Conservation (phyloP, 2,329 filamentous ascomycete genomes). For the Fusarium luffae region DNA sequence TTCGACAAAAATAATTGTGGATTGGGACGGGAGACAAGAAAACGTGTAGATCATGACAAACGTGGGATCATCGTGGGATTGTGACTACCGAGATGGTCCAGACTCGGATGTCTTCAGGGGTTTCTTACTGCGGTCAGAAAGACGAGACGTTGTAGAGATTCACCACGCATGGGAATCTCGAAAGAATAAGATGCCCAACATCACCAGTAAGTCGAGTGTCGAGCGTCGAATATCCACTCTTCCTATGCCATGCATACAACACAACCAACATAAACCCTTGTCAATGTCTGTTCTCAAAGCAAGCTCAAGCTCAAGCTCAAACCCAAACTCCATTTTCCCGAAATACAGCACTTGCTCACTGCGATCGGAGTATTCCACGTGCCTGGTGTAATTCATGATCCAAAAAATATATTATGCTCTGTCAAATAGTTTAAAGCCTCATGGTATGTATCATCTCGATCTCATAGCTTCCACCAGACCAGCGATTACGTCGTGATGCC, state of each 20-base stretch:
- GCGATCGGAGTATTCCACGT: not conserved
- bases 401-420: not conserved
- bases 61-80: constrained; percentile 1
- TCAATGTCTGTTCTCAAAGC: constrained; percentile 12
- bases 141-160: not conserved
- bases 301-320: not conserved
- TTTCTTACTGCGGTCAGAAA: not conserved
- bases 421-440: not conserved
- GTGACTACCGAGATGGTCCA: constrained; percentile 3
- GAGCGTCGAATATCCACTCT: constrained; percentile 5
- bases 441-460: constrained; percentile 5
- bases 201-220: not conserved
- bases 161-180: not conserved
- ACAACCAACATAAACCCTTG: constrained; percentile 8
- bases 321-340: not conserved
- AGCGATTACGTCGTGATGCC: not conserved
- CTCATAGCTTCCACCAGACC: not conserved
- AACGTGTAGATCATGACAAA: not conserved
- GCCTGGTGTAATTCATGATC: not conserved
- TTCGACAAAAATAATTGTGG: not conserved
- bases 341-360: not conserved
- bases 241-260: constrained; percentile 26
- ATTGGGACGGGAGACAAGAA: not conserved
- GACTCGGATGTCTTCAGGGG: not conserved
- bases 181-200: constrained; percentile 11